Percentiles rank a stretch among this genome's conserved stretches.
These are phyloP conservation scores for Hemisphaericaspora xylofermentans DNA, from an alignment of 1,139 yeast species.

Conservation along the genomic window DNA sequence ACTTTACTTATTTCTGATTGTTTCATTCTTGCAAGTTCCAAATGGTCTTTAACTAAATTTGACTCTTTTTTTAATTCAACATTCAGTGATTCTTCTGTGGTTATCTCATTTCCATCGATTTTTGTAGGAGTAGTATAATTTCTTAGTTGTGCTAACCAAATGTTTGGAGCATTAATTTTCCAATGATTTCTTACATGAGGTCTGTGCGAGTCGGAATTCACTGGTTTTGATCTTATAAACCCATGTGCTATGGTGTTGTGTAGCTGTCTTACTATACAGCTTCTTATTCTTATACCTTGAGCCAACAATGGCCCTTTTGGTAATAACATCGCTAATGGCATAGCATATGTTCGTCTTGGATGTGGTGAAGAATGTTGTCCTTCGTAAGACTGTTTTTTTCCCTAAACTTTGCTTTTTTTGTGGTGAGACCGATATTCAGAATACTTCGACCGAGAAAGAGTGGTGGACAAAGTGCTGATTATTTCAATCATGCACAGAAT, in stretches of 20 bases:
- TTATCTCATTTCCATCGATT: neutral
- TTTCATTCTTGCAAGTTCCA: slow-evolving; percentile 28
- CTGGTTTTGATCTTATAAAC: no score
- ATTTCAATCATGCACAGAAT: no score
- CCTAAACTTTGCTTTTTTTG: no score
- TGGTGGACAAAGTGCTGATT: no score
- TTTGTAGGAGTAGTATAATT: neutral
- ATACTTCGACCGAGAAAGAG: no score
- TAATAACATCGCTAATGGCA: neutral
- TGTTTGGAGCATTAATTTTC: no score
- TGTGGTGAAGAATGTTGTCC: no score
- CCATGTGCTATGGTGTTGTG: neutral
- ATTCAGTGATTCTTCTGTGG: neutral
- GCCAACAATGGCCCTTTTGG: neutral
- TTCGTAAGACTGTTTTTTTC: no score
- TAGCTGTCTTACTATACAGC: neutral
- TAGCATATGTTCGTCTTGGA: neutral
- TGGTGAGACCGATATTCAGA: no score
- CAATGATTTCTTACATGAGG: no score
- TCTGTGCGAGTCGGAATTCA: no score
- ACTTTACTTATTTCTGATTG: slow-evolving; percentile 33
- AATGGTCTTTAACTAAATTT: slow-evolving; percentile 24
- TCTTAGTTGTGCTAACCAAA: neutral
- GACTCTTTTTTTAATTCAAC: slow-evolving; percentile 1
- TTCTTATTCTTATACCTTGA: neutral